Evolutionary conservation across 805 yeast genomes (phyloP), one percentile per base, ranked within the genome.

Genomic region (Clavispora fructus): DNA sequence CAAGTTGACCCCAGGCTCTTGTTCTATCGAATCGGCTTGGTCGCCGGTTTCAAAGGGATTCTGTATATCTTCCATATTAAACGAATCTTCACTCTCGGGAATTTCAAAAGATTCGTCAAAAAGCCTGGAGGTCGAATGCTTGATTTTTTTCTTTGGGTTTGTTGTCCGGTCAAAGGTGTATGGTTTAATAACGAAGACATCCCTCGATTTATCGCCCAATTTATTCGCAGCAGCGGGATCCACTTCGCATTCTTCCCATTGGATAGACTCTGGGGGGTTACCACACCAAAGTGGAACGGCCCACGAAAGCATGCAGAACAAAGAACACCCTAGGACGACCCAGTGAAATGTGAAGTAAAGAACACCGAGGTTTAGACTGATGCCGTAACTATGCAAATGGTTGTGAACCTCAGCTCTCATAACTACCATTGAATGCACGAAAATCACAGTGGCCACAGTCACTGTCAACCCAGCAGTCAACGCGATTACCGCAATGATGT

Each of bases 261-360:
- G 39, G 6, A 14, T 32, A 12, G 14, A 5, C 5, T 48, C 60
- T 1, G 60, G 57, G 5, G 80, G 79, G 42, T 77, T 73, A 7
- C 78, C 75, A 64, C 83, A 81, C 85, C 86, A 51, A 46, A 50
- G 35, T 1, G 75, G 75, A 8, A 68, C 45, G 6, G 54, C 57
- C 75, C 75, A 70, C 7, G 66, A 50, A 14, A 64, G 39, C 64
- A 62, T 63, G 14, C 61, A 47, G 40, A 68, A 56, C 1, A 66
- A 50, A 5, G 65, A 11, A 11, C 37, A 33, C 7, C 37, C 37
- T 4, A 33, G 9, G 7, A 33, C 37, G 16, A 33, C 2, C 79
- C 79, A 76, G 7, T 70, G 52, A 2, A 77, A 31, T 25, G 63
- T 35, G 46, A 73, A 67, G 75, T 77, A 79, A 0, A 59, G 45